Evolutionary conservation across 306 rosid genomes (phyloP).

Genomic region (Boehmeria nivea): DNA sequence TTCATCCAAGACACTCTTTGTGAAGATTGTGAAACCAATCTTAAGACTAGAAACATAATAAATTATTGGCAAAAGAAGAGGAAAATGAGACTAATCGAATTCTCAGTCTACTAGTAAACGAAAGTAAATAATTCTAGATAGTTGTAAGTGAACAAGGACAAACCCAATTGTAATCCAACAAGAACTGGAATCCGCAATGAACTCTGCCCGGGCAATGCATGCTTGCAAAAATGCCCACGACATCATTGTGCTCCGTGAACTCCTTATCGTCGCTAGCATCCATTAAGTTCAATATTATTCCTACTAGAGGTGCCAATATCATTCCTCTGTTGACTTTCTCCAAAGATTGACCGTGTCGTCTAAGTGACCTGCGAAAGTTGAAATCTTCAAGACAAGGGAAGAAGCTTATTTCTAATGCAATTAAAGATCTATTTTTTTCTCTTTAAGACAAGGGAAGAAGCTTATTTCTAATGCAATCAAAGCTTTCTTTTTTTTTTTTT

Average conservation of each 20-base stretch:
- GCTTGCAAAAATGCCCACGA: conserved; percentile 78
- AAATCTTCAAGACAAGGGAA: not conserved
- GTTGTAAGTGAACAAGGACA: conserved; percentile 15
- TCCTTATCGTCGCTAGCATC: conserved; percentile 57
- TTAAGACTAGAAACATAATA: no score
- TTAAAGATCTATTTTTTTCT: not conserved
- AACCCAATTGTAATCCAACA: conserved; percentile 91
- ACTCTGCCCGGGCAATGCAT: conserved; percentile 82
- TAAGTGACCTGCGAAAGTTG: conserved; percentile 55
- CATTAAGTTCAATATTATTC: conserved; percentile 80
- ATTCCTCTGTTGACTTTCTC: conserved; percentile 88
- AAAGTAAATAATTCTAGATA: not conserved
- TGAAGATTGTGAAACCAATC: no score
- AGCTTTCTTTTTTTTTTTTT: no score
- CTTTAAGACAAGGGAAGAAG: no score
- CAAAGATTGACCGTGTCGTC: conserved; percentile 67
- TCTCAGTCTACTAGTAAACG: no score
- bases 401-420: not conserved
- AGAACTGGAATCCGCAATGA: conserved; percentile 73
- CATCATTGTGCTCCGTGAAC: conserved; percentile 55
- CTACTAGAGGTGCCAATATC: conserved; percentile 89
- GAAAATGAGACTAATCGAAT: no score
- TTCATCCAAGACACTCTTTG: no score
- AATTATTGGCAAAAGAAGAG: not conserved
- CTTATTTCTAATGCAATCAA: no score